Percentiles rank a stretch among this genome's conserved stretches.
phyloP scores from a whole-genome alignment of 2,329 filamentous ascomycete genomes.

The Aspergillus oerlinghausenensis region DNA sequence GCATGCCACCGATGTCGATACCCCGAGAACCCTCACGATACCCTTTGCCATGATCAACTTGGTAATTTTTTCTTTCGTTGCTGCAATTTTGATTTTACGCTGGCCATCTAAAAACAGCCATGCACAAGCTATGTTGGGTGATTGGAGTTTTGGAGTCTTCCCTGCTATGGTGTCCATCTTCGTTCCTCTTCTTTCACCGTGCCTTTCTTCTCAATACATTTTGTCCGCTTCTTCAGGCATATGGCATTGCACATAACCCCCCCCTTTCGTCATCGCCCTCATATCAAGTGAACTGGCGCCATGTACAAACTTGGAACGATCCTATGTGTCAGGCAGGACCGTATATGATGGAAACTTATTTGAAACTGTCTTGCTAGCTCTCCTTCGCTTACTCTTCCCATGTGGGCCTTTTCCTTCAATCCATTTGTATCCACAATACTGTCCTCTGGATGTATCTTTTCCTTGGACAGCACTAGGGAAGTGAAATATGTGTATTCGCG shows the following conservation, averaged over 20 bases:
- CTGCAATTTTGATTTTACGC: background rate
- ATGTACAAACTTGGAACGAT: background rate
- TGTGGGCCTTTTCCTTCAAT: background rate
- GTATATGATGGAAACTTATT: background rate
- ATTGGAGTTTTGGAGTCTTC: background rate
- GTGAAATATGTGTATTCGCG: background rate
- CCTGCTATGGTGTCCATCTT: background rate
- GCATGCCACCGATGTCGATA: constrained; percentile 23
- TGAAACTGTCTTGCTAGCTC: background rate
- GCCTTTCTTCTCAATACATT: background rate
- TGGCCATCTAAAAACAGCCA: background rate
- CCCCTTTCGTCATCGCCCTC: background rate
- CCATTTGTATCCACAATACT: background rate
- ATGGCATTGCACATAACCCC: background rate
- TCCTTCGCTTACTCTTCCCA: background rate
- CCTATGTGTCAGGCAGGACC: background rate
- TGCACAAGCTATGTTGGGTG: background rate
- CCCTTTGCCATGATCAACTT: constrained; percentile 18
- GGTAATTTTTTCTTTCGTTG: constrained; percentile 3
- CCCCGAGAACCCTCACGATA: constrained; percentile 19
- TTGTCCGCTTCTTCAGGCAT: background rate
- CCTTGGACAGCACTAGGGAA: background rate
- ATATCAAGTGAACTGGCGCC: background rate
- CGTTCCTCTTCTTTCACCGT: background rate
- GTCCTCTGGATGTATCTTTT: background rate